phyloP scores from a whole-genome alignment of 1,284 basidiomycete species.

The Filobasidium uniguttulatum region DNA sequence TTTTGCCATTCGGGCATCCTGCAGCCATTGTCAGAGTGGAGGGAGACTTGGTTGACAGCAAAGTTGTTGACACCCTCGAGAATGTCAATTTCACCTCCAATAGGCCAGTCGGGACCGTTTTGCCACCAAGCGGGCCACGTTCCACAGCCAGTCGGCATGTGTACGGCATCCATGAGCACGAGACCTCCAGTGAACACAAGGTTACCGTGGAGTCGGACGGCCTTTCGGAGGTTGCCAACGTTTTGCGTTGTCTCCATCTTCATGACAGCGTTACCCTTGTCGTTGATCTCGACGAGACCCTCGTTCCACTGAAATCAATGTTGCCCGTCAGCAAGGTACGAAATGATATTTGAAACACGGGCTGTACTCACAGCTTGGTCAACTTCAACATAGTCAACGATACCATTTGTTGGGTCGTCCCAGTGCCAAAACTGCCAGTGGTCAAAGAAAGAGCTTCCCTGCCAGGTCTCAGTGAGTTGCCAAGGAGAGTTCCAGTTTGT shows the following conservation, averaged over 20 bases:
- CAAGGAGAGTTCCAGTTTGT: conserved; percentile 19
- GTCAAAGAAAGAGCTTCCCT: conserved; percentile 50
- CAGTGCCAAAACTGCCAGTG: conserved; percentile 61
- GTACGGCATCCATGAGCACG: conserved; percentile 66
- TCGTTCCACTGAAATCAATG: conserved; percentile 29
- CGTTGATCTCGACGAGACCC: conserved; percentile 45
- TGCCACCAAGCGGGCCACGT: conserved; percentile 47
- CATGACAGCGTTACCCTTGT: conserved; percentile 61
- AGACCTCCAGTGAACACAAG: conserved; percentile 50
- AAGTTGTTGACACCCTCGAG: conserved; percentile 40
- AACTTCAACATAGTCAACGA: conserved; percentile 33
- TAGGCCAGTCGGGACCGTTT: conserved; percentile 42
- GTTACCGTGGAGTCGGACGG: conserved; percentile 60
- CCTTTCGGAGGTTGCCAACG: conserved; percentile 52
- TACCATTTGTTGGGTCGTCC: conserved; percentile 67
- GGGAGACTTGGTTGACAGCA: conserved; percentile 36
- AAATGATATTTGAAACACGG: background rate
- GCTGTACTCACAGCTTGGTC: conserved; percentile 12
- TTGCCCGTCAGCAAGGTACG: conserved; percentile 13
- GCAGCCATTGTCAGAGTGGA: conserved; percentile 37
- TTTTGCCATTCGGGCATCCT: conserved; percentile 42
- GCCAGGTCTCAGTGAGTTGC: conserved; percentile 23
- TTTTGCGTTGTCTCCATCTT: conserved; percentile 62
- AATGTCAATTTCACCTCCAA: conserved; percentile 45
- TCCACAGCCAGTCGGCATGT: conserved; percentile 81